Base-by-base conservation (phyloP, 805 yeast genomes). In the Blastobotrys robertii region DNA sequence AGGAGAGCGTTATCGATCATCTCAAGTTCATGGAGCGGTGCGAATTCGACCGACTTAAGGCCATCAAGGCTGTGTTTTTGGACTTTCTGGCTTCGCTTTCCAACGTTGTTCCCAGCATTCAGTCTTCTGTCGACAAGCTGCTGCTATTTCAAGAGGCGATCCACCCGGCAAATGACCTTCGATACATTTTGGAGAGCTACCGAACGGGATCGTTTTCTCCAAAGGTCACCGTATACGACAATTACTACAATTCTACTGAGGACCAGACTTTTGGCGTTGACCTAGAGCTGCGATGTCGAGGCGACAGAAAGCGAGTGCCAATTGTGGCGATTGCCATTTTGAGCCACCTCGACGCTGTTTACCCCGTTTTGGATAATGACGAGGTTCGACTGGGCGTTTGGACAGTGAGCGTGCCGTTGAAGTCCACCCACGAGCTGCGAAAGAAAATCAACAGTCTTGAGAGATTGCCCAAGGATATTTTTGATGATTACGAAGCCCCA, bases 221-320 rank as follows among this genome's bases (percentile, higher is more conserved):
- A 11, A 73, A 70, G 39, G 88, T 81, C 7, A 67, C 74, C 0
- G 69, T 82, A 11, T 85, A 84, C 60, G 94, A 84, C 56, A 84
- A 83, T 58, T 85, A 84, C 63, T 83, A 83, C 60, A 76, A 79
- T 49, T 73, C 84, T 4, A 75, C 77, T 37, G 66, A 63, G 37
- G 72, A 78, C 37, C 90, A 83, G 58, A 79, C 80, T 7, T 85
- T 85, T 64, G 95, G 95, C 9, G 81, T 83, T 38, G 88, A 80
- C 48, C 62, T 85, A 38, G 82, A 78, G 44, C 73, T 79, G 16
- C 73, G 84, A 42, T 75, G 87, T 41, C 69, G 88, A 35, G 68
- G 77, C 41, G 95, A 84, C 54, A 71, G 76, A 48, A 80, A 76
- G 50, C 75, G 76, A 3, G 92, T 85, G 9, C 95, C 95, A 1